Conservation (phyloP, 345 rosid species). For the Brassica rapa region DNA sequence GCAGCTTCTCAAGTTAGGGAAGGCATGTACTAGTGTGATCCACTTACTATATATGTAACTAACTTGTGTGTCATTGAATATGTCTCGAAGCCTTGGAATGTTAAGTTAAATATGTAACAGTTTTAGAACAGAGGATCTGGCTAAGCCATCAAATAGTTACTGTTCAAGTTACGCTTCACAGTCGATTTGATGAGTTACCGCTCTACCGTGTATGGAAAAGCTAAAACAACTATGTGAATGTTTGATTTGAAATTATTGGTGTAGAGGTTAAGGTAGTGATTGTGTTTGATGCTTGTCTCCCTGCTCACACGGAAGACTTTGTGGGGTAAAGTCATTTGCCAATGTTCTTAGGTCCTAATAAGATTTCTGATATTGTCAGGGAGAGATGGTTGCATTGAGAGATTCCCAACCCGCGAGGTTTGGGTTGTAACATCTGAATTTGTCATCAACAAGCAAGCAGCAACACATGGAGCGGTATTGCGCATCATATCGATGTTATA, state of each 20-base stretch:
- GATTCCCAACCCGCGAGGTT: conserved; percentile 58
- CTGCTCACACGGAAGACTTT: conserved; percentile 75
- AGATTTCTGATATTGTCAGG: conserved; percentile 49
- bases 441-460: conserved; percentile 68
- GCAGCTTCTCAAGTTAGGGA: conserved; percentile 64
- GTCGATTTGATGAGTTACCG: conserved; percentile 51
- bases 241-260: conserved; percentile 64
- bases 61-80: conserved; percentile 6
- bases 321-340: conserved; percentile 39
- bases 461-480: conserved; percentile 77
- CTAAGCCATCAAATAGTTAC: conserved; percentile 79
- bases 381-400: conserved; percentile 59
- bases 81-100: not conserved
- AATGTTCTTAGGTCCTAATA: no score
- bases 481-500: not conserved
- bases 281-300: conserved; percentile 93
- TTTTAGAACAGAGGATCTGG: conserved; percentile 60
- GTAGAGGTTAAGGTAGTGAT: conserved; percentile 92
- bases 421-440: conserved; percentile 94
- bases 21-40: conserved; percentile 45
- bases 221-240: conserved; percentile 43
- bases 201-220: conserved; percentile 35
- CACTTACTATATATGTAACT: not conserved
- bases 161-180: conserved; percentile 38
- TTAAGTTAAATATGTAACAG: conserved; percentile 46